Percentiles rank a stretch among this genome's conserved stretches.
Evolutionary conservation across 225 moss, liverwort and hornwort species (phyloP).

Genomic region (Sphagnum tenellum): DNA sequence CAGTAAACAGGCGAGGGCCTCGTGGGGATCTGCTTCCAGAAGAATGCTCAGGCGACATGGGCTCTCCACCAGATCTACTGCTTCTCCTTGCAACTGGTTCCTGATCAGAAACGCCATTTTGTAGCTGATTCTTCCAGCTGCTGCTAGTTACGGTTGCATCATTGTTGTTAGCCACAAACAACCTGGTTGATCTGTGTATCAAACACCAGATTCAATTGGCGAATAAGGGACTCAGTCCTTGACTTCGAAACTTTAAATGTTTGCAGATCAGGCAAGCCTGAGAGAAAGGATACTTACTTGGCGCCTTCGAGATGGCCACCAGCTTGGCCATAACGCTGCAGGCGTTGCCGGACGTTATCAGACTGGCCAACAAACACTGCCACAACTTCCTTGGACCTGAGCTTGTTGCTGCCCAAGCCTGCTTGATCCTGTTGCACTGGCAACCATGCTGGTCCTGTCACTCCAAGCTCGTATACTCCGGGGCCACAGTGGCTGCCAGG

Average conservation of each 20-base stretch:
- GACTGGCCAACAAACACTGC: constrained; percentile 84
- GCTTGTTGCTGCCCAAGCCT: constrained; percentile 10
- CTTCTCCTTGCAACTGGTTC: neutral
- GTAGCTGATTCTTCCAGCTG: constrained; percentile 16
- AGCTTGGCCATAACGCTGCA: constrained; percentile 80
- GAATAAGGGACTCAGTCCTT: no score
- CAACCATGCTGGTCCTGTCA: constrained; percentile 47
- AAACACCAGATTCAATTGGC: no score
- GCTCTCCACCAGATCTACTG: neutral
- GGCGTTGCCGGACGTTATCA: constrained; percentile 69
- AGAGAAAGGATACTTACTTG: constrained; percentile 14
- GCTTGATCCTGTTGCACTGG: constrained; percentile 15
- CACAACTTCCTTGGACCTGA: constrained; percentile 56
- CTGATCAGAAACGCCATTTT: neutral
- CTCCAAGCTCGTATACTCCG: constrained; percentile 82
- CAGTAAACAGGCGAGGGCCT: constrained; percentile 70
- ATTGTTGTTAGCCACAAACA: constrained; percentile 29
- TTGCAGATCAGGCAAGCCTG: neutral
- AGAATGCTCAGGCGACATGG: constrained; percentile 9
- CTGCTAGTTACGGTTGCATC: constrained; percentile 6
- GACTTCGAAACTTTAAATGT: neutral
- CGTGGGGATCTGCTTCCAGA: constrained; percentile 21
- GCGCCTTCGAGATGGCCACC: constrained; percentile 87
- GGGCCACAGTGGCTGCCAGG: constrained; percentile 53
- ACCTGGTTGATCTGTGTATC: constrained; percentile 34